Base-by-base conservation (phyloP, 441 rosid species). In the Lepidium campestre region DNA sequence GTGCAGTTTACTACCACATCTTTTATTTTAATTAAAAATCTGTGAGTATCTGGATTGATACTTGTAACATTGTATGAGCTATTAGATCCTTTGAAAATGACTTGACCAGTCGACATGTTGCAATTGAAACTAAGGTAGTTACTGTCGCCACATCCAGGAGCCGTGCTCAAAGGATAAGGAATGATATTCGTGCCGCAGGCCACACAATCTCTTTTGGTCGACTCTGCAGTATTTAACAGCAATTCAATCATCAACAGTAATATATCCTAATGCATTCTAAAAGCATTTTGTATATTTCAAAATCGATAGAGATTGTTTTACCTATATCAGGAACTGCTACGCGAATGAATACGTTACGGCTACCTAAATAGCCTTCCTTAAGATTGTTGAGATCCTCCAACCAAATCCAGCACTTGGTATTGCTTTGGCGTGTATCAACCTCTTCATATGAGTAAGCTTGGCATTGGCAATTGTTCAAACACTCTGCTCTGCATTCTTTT, bases 151-250 rank as follows among this genome's bases (percentile, higher is more conserved):
- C 93, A 89, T 45, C 65, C 75, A 14, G 72, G 53, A 62, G 80
- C 81, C 10, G 81, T 83, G 80, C 93, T 85, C 15, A 89, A 83
- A 5, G 93, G 91, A 68, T 89, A 85, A 8, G 93, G 89, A 50
- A 83, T 71, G 39, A 72, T 47, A 77, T 74, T 81, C 6, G 86
- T 72, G 23, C 88, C 86, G 31, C 91, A 85, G 14, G 78, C 70
- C 53, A 59, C 72, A 53, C 93, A 89, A 66, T 40, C 69, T 70
- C 81, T 78, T 53, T 70, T 55, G 15, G 66, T 80, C 17, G 71
- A 67, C 58, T 80, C 90, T 86, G 87, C 77, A 73, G 10, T 52
- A 71, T 25, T 52, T 17, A 34, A 56, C 23, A 63, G 17, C 40
- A 36, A 49, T 6, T 55, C 34, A n/a, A 31, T 56, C 37, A 42